Base-by-base conservation (phyloP, 768 basidiomycete species). In the Hygrophorus russula region DNA sequence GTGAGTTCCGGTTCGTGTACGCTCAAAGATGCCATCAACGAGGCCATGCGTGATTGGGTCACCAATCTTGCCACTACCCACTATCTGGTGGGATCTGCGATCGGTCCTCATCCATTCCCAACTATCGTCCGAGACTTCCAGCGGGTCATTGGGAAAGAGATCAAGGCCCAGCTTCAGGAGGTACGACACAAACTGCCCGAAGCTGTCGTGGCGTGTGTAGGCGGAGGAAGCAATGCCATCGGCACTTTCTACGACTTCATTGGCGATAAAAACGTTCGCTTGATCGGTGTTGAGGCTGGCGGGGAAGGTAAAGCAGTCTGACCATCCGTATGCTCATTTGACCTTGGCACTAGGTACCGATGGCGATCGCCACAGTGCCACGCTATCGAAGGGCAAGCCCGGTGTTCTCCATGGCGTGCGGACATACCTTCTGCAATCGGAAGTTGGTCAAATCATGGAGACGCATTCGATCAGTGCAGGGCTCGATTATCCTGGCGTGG, bases 61-160 rank as follows among this genome's bases (percentile, higher is more conserved):
- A 92, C 93, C 24, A 93, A 97, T 59, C 74, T 99, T 27, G 69
- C 89, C 10, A 89, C 70, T 4, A 98, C 94, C 1, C 92, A 98
- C 64, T 99, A 97, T 65, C 78, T 97, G 51, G 89, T 99, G 49
- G 96, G 96, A 24, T 97, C 93, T 12, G 90, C 80, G 34, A 97
- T 99, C 51, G 96, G 96, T 12, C 96, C 96, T 2, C 93, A 97
- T 61, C 96, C 96, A 2, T 98, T 99, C 79, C 96, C 96, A 1
- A 98, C 96, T 15, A 89, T 99, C 46, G 96, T 99, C 34, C 83
- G 96, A 37, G 96, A 99, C 62, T 98, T 93, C 76, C 96, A 99
- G 59, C 80, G 82, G 51, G 76, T 98, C 30, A 99, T 99, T 51
- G 84, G 94, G 2, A 68, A 82, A 57, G 96, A 99, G 65, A 96